Percentiles rank a stretch among this genome's conserved stretches.
Evolutionary conservation across 176 grass and related monocot species (phyloP).

Genomic region (Avena atlantica): DNA sequence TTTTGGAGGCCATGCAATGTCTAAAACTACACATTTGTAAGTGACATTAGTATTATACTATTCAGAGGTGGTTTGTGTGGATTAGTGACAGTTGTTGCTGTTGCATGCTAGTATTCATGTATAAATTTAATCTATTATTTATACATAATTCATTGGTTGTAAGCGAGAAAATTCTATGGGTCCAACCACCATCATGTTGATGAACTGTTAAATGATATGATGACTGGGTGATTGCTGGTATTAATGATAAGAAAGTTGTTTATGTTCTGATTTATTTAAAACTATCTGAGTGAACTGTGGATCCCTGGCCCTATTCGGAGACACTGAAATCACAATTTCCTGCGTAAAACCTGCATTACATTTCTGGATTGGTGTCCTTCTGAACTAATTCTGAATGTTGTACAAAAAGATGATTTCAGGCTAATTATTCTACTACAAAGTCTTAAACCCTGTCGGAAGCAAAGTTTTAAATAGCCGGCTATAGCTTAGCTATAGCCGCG

Average conservation of each 20-base stretch:
- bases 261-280: neutral
- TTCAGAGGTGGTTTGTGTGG: neutral
- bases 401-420: neutral
- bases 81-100: neutral
- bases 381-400: neutral
- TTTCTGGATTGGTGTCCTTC: neutral
- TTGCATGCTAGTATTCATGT: neutral
- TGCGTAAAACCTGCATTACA: neutral
- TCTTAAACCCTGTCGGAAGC: neutral
- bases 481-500: no score
- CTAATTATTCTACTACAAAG: neutral
- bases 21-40: neutral
- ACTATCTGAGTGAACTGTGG: neutral
- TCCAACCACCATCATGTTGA: neutral
- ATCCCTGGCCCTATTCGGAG: neutral
- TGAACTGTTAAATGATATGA: neutral
- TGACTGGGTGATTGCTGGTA: neutral
- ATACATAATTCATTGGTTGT: neutral
- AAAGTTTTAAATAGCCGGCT: no score
- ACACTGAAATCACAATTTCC: no score
- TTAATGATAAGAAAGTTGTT: neutral
- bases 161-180: neutral
- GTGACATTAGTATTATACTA: neutral
- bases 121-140: neutral
- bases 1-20: neutral